Evolutionary conservation across 2,329 filamentous ascomycete species (phyloP), one percentile per base, ranked within the genome.

Genomic region (Lizonia empirigonia): DNA sequence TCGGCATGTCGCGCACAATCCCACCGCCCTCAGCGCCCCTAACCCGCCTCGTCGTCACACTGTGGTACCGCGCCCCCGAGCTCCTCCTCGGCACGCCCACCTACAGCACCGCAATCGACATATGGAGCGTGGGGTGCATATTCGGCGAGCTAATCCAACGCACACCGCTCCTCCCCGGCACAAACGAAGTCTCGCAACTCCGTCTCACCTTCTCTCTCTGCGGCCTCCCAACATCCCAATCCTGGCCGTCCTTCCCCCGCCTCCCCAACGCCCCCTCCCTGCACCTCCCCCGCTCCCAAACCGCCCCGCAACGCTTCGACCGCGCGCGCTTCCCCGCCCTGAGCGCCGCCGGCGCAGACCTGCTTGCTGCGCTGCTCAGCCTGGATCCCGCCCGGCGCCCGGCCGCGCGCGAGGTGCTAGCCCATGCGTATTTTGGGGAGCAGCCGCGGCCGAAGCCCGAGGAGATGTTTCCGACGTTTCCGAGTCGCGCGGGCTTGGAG

Each of bases 81-180:
- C 82, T 97, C 9, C 82, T 99, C 2, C 85, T 97, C 3, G 94
- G 94, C 5, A 80, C 89, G 0, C 82, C 83, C 27, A 82, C 80
- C 13, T 99, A 99, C 76, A 86, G 82, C 52, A 77, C 81, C 1
- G 84, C 89, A 54, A 81, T 97, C 63, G 94, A 97, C 75, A 89
- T 97, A 82, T 99, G 94, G 94, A 95, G 89, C 74, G 79, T 97
- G 3, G 94, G 94, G 10, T 97, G 94, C 76, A 91, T 99, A 67
- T 96, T 99, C 69, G 93, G 87, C 55, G 94, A 99, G 77, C 82
- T 99, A 3, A 80, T 97, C 16, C 87, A 85, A 27, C 88, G 90
- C 56, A 87, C 92, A 56, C 91, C 93, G 0, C 73, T 97, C 2
- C 79, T 99, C 1, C 90, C 91, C 65, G 93, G 92, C 40, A 88